These are phyloP conservation scores for Cyclotella sp. DNA, from an alignment of 108 stramenopile species.

Conservation along the genomic window DNA sequence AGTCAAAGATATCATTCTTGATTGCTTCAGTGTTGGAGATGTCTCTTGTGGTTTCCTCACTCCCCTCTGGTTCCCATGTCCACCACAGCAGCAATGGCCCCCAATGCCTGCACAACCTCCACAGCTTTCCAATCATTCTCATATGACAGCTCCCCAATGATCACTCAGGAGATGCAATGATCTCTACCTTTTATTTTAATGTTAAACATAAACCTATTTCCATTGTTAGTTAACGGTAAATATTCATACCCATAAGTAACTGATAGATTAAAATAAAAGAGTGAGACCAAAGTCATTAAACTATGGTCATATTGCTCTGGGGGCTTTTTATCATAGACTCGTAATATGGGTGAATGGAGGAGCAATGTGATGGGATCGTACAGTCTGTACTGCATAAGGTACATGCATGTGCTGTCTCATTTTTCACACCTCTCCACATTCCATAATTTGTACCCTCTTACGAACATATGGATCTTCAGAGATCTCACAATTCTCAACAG, in stretches of 20 bases:
- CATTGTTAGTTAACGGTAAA: neutral
- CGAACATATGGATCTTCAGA: no score
- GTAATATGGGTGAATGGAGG: neutral
- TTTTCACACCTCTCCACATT: no score
- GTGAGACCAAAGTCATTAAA: neutral
- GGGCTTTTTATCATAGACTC: neutral
- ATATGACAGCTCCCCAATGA: neutral
- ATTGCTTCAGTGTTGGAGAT: neutral
- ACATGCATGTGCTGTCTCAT: no score
- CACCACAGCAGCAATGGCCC: neutral
- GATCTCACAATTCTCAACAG: no score
- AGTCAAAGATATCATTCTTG: neutral
- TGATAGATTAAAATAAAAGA: neutral
- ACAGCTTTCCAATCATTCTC: neutral
- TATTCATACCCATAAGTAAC: neutral
- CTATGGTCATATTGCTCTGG: neutral
- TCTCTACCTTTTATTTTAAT: neutral
- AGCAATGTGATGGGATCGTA: neutral
- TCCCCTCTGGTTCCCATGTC: neutral
- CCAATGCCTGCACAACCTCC: neutral
- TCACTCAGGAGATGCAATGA: neutral
- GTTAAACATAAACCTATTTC: neutral
- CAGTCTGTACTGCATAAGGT: no score
- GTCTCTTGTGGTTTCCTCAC: neutral
- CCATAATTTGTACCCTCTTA: no score